Conservation (phyloP, 768 basidiomycete species). For the Phaeotremella skinneri region DNA sequence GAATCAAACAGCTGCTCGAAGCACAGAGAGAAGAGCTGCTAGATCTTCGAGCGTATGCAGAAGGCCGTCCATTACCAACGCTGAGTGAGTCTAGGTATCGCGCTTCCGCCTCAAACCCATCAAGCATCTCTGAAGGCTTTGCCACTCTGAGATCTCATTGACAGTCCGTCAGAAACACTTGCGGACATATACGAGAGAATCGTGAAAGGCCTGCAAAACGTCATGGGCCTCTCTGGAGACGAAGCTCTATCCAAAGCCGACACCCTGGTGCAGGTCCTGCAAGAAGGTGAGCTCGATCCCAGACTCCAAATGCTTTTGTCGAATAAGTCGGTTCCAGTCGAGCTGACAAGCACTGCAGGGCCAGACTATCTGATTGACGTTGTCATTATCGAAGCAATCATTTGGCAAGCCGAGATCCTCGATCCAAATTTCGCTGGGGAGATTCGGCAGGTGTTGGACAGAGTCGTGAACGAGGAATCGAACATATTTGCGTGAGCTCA, state of each 20-base stretch:
- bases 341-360: conserved; percentile 10
- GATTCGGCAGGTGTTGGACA: conserved; percentile 25
- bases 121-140: background rate
- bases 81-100: conserved; percentile 22
- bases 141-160: background rate
- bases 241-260: background rate
- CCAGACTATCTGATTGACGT: conserved; percentile 44
- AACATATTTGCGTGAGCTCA: conserved; percentile 15
- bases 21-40: conserved; percentile 34
- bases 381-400: conserved; percentile 28
- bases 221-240: background rate
- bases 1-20: conserved; percentile 27
- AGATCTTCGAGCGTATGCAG: conserved; percentile 18
- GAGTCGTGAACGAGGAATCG: conserved; percentile 21
- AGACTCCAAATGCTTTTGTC: background rate
- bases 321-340: background rate
- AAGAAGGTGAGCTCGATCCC: conserved; percentile 32
- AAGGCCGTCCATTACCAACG: conserved; percentile 16
- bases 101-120: background rate
- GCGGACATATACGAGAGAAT: conserved; percentile 25
- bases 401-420: conserved; percentile 36
- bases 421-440: conserved; percentile 23
- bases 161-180: conserved; percentile 21
- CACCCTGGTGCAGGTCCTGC: conserved; percentile 19
- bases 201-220: conserved; percentile 3